phyloP scores from a whole-genome alignment of 1,139 yeast genomes.

The Komagataea norvegica region DNA sequence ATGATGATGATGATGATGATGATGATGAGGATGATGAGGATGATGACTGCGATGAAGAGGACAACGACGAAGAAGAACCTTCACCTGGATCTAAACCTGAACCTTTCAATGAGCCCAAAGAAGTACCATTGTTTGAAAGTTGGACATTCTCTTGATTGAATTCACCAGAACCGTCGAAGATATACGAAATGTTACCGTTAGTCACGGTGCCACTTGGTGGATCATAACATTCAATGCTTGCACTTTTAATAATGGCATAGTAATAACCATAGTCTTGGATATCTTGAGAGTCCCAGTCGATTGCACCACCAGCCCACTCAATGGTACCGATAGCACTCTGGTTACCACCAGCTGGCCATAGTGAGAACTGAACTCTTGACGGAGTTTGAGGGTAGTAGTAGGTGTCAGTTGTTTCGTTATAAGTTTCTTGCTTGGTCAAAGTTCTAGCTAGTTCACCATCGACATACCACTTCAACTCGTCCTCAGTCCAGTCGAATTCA shows the following conservation, averaged over 20 bases:
- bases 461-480: constrained; percentile 63
- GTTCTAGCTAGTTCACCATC: constrained; percentile 72
- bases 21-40: constrained; percentile 18
- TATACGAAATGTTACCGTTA: constrained; percentile 53
- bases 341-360: constrained; percentile 88
- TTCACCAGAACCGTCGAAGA: constrained; percentile 45
- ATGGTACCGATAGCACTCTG: constrained; percentile 66
- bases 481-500: constrained; percentile 80
- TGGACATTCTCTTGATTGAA: constrained; percentile 44
- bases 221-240: constrained; percentile 63
- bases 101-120: constrained; percentile 55
- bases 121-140: constrained; percentile 56
- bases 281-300: constrained; percentile 79
- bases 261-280: constrained; percentile 71
- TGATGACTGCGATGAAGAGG: constrained; percentile 15
- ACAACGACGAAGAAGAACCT: constrained; percentile 21
- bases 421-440: constrained; percentile 59
- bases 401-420: constrained; percentile 52
- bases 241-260: constrained; percentile 57
- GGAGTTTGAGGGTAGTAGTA: constrained; percentile 91
- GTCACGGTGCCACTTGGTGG: constrained; percentile 49
- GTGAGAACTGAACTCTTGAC: constrained; percentile 72
- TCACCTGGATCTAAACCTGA: constrained; percentile 59
- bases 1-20: constrained; percentile 16
- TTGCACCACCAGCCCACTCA: constrained; percentile 90